Evolutionary conservation across 1,139 yeast species (phyloP).

Genomic region (Blastobotrys apis): DNA sequence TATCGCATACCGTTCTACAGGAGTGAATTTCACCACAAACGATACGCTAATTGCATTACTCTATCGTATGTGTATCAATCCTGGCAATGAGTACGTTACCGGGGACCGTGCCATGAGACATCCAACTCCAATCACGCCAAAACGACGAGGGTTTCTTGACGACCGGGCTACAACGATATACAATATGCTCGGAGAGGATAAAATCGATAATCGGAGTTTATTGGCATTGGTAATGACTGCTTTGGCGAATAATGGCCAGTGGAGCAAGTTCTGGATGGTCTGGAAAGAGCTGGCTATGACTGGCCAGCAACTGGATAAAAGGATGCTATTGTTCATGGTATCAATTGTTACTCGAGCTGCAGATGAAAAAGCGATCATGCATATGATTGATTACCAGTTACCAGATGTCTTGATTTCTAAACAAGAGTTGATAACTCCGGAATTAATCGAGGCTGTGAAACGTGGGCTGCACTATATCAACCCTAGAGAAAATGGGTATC

Average conservation of each 20-base stretch:
- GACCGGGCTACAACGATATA: slow-evolving; percentile 27
- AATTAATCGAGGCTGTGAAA: slow-evolving; percentile 18
- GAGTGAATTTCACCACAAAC: slow-evolving; percentile 24
- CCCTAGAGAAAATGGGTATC: slow-evolving; percentile 24
- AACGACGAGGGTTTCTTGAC: slow-evolving; percentile 19
- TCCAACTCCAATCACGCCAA: slow-evolving; percentile 22
- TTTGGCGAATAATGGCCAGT: slow-evolving; percentile 38
- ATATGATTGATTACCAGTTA: slow-evolving; percentile 26
- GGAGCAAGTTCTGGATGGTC: slow-evolving; percentile 37
- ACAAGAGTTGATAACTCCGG: slow-evolving; percentile 17
- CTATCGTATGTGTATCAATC: slow-evolving; percentile 29
- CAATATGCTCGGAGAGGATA: slow-evolving; percentile 17
- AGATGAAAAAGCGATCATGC: slow-evolving; percentile 24
- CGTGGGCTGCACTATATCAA: slow-evolving; percentile 25
- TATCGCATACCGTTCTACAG: slow-evolving; percentile 30
- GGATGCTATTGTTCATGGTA: slow-evolving; percentile 26
- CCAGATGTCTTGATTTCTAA: slow-evolving; percentile 20
- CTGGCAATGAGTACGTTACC: slow-evolving; percentile 19
- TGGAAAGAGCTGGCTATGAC: slow-evolving; percentile 27
- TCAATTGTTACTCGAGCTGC: slow-evolving; percentile 33
- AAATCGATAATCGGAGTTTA: slow-evolving; percentile 21
- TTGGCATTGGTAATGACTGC: slow-evolving; percentile 37
- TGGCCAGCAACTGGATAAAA: slow-evolving; percentile 20
- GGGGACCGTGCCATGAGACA: slow-evolving; percentile 25
- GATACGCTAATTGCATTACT: slow-evolving; percentile 27